A percentile compares a stretch with the other conserved stretches of the same genome.
These are phyloP conservation scores for Cymodocea nodosa DNA, from an alignment of 116 monocot species.

Conservation along the genomic window DNA sequence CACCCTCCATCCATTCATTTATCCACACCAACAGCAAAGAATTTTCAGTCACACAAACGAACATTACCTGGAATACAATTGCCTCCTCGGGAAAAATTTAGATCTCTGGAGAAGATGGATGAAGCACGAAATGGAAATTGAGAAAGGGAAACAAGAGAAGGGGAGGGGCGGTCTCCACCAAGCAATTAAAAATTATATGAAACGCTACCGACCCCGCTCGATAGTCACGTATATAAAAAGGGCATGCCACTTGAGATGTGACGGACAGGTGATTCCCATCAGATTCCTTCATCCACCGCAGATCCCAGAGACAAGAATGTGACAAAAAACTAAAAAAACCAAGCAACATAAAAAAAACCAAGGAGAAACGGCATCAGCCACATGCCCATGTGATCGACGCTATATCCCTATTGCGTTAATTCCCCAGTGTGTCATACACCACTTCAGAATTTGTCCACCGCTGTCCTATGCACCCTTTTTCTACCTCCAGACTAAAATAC, in stretches of 20 bases:
- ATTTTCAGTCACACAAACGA: no score
- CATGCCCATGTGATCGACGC: background rate
- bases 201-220: background rate
- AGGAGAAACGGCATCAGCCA: background rate
- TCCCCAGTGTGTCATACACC: background rate
- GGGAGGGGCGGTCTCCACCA: no score
- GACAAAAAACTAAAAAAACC: background rate
- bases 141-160: background rate
- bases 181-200: background rate
- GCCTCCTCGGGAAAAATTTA: no score
- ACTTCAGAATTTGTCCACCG: background rate
- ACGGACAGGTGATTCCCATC: background rate
- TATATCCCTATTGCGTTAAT: background rate
- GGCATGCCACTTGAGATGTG: background rate
- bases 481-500: no score
- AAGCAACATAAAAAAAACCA: background rate
- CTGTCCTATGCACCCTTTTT: no score
- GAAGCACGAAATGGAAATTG: background rate
- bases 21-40: no score
- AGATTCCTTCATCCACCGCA: background rate
- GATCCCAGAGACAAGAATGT: background rate
- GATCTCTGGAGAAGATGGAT: no score
- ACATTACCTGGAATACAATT: no score
- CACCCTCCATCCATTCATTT: no score
- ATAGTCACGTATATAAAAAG: background rate